These are phyloP conservation scores for Calonectria henricotiae DNA, from an alignment of 2,329 filamentous ascomycete genomes.

Conservation along the genomic window DNA sequence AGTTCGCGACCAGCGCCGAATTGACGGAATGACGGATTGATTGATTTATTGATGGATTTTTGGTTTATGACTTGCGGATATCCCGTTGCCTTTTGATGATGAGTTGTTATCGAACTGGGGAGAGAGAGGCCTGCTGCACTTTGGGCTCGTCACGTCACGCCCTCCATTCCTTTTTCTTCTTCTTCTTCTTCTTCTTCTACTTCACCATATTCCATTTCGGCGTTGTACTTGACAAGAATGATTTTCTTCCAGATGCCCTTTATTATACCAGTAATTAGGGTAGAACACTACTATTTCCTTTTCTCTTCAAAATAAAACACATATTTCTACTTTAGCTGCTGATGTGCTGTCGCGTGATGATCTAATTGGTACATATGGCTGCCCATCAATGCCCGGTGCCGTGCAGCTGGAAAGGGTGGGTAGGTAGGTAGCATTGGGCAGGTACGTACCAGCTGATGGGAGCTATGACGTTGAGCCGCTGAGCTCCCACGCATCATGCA, in stretches of 20 bases:
- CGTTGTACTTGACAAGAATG: conserved; percentile 43
- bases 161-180: conserved; percentile 16
- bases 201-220: conserved; percentile 35
- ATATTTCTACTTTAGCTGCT: not conserved
- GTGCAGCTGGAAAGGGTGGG: not conserved
- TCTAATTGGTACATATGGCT: not conserved
- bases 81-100: conserved; percentile 37
- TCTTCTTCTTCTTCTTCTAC: conserved; percentile 16
- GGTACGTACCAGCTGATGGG: conserved; percentile 43
- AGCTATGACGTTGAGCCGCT: conserved; percentile 48
- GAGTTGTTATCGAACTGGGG: conserved; percentile 40
- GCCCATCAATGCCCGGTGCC: not conserved
- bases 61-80: conserved; percentile 41
- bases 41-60: conserved; percentile 25
- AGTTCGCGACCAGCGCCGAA: conserved; percentile 34
- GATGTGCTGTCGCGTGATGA: not conserved
- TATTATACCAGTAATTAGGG: conserved; percentile 35
- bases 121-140: conserved; percentile 30
- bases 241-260: conserved; percentile 37
- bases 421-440: conserved; percentile 15
- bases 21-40: conserved; percentile 36
- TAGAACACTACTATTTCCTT: conserved; percentile 17
- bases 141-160: conserved; percentile 37
- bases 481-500: conserved; percentile 35
- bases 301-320: conserved; percentile 15